Percentiles rank a stretch among this genome's conserved stretches.
Conservation (phyloP, 2,329 filamentous ascomycete genomes). For the Claviceps sp. region DNA sequence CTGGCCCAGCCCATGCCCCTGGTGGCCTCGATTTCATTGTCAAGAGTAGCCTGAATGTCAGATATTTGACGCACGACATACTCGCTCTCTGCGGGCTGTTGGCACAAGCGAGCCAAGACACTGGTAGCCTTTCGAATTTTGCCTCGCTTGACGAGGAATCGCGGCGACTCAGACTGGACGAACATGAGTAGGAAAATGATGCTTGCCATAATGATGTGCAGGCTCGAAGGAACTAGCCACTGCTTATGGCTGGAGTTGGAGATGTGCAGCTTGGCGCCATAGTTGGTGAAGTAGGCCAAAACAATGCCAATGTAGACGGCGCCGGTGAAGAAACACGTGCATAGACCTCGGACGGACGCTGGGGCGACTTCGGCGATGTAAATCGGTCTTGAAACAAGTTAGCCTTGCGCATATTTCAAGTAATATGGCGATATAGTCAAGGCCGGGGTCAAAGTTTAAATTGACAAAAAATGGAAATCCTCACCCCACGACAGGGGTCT, state of each 20-base stretch:
- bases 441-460: too few species aligned
- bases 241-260: conserved; percentile 30
- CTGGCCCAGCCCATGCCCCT: conserved; percentile 51
- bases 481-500: conserved; percentile 49
- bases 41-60: conserved; percentile 50
- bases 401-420: too few species aligned
- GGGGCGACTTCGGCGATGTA: conserved; percentile 64
- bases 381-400: conserved; percentile 31
- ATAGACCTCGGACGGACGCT: conserved; percentile 56
- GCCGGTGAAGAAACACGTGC: conserved; percentile 43
- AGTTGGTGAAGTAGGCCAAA: conserved; percentile 65
- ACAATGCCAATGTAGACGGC: conserved; percentile 65
- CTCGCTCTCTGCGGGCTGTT: conserved; percentile 43
- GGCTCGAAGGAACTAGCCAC: conserved; percentile 56
- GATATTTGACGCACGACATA: conserved; percentile 49
- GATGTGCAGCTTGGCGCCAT: conserved; percentile 40
- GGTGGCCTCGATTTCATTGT: conserved; percentile 60
- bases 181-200: conserved; percentile 59
- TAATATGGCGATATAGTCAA: too few species aligned
- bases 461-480: not conserved
- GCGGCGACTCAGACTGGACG: conserved; percentile 55
- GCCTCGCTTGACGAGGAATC: conserved; percentile 54
- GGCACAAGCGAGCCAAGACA: conserved; percentile 43
- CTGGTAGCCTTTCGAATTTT: conserved; percentile 43
- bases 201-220: conserved; percentile 66